A percentile compares a stretch with the other conserved stretches of the same genome.
phyloP scores from a whole-genome alignment of 345 rosid species.

The Passiflora organensis region DNA sequence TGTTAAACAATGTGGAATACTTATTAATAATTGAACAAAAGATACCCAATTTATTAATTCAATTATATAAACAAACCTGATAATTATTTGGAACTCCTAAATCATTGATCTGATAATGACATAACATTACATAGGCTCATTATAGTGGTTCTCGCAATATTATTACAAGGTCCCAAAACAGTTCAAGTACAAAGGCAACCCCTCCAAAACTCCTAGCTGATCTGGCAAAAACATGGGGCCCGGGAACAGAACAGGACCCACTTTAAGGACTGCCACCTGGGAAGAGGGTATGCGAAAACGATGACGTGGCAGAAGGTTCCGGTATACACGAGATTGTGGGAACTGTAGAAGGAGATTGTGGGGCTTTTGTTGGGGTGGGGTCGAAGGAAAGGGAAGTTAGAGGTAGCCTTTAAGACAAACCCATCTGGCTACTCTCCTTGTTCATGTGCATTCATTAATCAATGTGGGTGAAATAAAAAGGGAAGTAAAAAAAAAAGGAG shows the following conservation, averaged over 20 bases:
- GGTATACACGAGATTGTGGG: slow-evolving; percentile 7
- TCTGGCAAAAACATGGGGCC: slow-evolving; percentile 9
- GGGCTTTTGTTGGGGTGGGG: slow-evolving; percentile 9
- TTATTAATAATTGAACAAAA: no score
- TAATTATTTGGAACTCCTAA: no score
- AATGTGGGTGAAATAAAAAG: no score
- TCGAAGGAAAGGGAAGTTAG: slow-evolving; percentile 14
- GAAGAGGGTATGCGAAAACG: background rate
- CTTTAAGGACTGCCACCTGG: no score
- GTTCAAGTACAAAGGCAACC: background rate
- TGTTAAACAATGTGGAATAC: no score
- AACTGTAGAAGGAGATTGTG: slow-evolving; percentile 2
- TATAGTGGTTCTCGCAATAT: background rate
- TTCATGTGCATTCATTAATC: slow-evolving; percentile 54
- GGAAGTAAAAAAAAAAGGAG: slow-evolving; percentile 37
- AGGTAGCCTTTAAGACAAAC: slow-evolving; percentile 34
- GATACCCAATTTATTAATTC: no score
- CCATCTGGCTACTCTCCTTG: slow-evolving; percentile 36
- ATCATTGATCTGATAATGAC: slow-evolving; percentile 17
- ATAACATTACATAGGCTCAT: background rate
- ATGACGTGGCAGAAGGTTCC: slow-evolving; percentile 13
- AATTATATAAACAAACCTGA: no score
- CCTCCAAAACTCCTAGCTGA: slow-evolving; percentile 16
- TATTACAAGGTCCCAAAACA: slow-evolving; percentile 1
- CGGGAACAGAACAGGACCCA: no score